Conservation (phyloP, 202 grass and related monocot genomes). For the Musa balbisiana region DNA sequence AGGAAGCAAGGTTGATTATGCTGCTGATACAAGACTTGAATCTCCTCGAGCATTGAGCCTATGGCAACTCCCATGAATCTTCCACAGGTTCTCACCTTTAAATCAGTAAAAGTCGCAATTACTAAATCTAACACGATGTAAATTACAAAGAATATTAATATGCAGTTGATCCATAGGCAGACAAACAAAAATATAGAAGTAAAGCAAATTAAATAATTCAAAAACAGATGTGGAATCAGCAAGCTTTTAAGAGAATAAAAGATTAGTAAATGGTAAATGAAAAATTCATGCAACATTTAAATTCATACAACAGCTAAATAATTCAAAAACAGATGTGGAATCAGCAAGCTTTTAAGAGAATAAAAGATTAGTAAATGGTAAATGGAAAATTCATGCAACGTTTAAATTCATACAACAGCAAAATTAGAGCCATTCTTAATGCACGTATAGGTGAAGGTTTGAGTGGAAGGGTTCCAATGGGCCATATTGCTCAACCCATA, state of each 20-base stretch:
- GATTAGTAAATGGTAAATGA: background rate
- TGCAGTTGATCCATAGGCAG: background rate
- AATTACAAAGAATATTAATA: background rate
- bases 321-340: no score
- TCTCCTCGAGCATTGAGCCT: slow-evolving; percentile 88
- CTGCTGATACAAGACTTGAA: slow-evolving; percentile 85
- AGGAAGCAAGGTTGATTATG: slow-evolving; percentile 94
- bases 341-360: background rate
- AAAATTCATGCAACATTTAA: no score
- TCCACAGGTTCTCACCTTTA: slow-evolving; percentile 89
- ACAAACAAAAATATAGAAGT: background rate
- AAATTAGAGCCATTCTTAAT: background rate
- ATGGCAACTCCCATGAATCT: slow-evolving; percentile 75
- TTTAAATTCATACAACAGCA: background rate
- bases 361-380: background rate
- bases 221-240: no score
- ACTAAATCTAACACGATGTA: background rate
- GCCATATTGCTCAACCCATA: no score
- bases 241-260: background rate
- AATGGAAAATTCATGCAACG: background rate
- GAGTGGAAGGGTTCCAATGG: no score
- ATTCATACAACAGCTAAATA: background rate
- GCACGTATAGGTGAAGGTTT: no score
- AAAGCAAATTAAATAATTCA: no score
- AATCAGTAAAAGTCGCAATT: slow-evolving; percentile 21